phyloP scores from a whole-genome alignment of 345 rosid genomes.

The Gossypium raimondii region DNA sequence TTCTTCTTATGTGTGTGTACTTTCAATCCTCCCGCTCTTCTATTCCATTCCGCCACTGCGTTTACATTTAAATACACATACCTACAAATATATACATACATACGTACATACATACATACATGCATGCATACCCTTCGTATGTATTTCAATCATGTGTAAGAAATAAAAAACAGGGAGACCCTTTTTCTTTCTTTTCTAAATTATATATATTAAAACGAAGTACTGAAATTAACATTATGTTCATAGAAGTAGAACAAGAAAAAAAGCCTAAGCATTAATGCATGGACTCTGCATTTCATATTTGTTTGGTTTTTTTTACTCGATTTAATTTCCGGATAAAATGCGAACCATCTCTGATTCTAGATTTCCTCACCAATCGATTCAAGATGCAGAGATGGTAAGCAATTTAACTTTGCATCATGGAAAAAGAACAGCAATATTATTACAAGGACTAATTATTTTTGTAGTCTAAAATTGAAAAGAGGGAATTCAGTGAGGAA shows the following conservation, averaged over 20 bases:
- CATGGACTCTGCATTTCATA: constrained; percentile 25
- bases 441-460: constrained; percentile 17
- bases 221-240: constrained; percentile 4
- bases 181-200: no score
- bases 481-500: constrained; percentile 31
- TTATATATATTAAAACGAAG: not conserved
- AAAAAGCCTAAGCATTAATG: not conserved
- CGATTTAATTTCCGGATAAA: constrained; percentile 32
- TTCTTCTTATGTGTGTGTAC: not conserved
- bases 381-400: constrained; percentile 43
- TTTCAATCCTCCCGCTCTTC: not conserved
- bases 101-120: not conserved
- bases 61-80: not conserved
- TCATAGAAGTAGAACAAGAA: not conserved
- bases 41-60: not conserved
- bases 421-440: constrained; percentile 8
- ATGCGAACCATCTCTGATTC: constrained; percentile 58
- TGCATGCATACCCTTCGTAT: not conserved
- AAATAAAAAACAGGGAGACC: not conserved
- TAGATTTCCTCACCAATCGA: constrained; percentile 21
- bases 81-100: not conserved
- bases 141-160: not conserved
- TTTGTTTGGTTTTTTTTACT: not conserved
- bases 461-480: not conserved
- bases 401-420: constrained; percentile 47